Base-by-base conservation (phyloP, 352 stramenopile species). In the Globisporangium polare region DNA sequence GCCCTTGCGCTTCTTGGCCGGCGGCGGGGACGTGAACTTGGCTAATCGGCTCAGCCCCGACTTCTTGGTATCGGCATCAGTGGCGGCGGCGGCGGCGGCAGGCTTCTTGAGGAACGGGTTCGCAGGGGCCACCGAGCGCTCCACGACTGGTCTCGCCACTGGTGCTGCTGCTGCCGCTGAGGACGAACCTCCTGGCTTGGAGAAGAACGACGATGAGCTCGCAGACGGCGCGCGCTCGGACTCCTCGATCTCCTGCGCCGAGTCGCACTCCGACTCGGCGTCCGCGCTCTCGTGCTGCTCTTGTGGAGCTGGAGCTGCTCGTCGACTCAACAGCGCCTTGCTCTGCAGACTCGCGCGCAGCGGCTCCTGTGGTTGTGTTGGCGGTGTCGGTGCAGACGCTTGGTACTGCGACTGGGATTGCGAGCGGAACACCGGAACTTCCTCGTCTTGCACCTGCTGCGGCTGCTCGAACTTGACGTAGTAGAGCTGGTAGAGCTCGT, bases 51-150 rank as follows among this genome's bases (percentile, higher is more conserved):
- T 77, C 29, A 91, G 63, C 3, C 82, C 82, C 5, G 59, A 78
- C 62, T 76, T 78, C 56, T 82, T 84, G n/a, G 51, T 60, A 20
- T 60, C 39, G 5, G 35, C 41, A 5, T 2, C 18, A 13, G 20
- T 7, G 12, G 39, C 17, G 5, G 26, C 39, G 33, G 67, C 65
- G 8, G 59, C 57, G 0, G 66, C 68, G 2, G 63, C 54, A 7
- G 82, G 58, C 31, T 88, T 89, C 63, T 89, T 91, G 18, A 92
- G 53, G 52, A 92, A 92, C 63, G 82, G 82, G 58, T 92, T 92
- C 20, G 73, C 66, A 3, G 82, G 82, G 27, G 78, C 78, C 39
- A 88, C 73, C 0, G 78, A 86, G 26, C 69, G 68, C 56, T 86
- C 73, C n/a, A 67, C 29, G 18, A 50, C 24, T 3, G 55, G 52